Evolutionary conservation across 2,329 filamentous ascomycete species (phyloP).

Genomic region (Fonsecaea erecta): DNA sequence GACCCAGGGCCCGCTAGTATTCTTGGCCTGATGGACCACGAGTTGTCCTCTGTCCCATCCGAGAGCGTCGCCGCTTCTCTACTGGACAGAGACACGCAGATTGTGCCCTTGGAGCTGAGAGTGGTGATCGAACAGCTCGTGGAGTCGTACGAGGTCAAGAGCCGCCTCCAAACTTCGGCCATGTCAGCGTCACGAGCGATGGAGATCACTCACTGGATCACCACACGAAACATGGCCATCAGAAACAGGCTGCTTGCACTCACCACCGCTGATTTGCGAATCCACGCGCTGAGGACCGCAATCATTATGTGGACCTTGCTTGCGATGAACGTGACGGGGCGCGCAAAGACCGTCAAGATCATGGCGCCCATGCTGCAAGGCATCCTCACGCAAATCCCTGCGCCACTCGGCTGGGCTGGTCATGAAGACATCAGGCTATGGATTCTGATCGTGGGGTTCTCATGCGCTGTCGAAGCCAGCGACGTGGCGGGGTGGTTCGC

Average conservation of each 20-base stretch:
- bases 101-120: neutral
- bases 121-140: slow-evolving; percentile 1
- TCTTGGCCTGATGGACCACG: slow-evolving; percentile 1
- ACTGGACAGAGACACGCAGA: neutral
- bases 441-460: slow-evolving; percentile 10
- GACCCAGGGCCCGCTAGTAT: slow-evolving; percentile 7
- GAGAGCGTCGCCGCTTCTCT: neutral
- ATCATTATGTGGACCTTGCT: slow-evolving; percentile 20
- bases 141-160: slow-evolving; percentile 10
- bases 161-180: neutral
- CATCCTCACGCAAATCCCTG: neutral
- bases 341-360: slow-evolving; percentile 15
- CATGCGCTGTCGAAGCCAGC: slow-evolving; percentile 10
- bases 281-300: slow-evolving; percentile 4
- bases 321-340: slow-evolving; percentile 19
- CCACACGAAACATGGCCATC: slow-evolving; percentile 24
- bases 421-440: slow-evolving; percentile 2
- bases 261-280: neutral
- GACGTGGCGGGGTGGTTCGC: slow-evolving; percentile 9
- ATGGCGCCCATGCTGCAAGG: slow-evolving; percentile 10
- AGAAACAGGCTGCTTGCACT: slow-evolving; percentile 15
- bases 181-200: slow-evolving; percentile 15
- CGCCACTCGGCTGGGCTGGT: neutral
- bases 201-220: slow-evolving; percentile 24
- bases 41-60: neutral